A percentile compares a stretch with the other conserved stretches of the same genome.
Conservation (phyloP, 164 flowering plant species). For the Chloranthus sessilifolius region DNA sequence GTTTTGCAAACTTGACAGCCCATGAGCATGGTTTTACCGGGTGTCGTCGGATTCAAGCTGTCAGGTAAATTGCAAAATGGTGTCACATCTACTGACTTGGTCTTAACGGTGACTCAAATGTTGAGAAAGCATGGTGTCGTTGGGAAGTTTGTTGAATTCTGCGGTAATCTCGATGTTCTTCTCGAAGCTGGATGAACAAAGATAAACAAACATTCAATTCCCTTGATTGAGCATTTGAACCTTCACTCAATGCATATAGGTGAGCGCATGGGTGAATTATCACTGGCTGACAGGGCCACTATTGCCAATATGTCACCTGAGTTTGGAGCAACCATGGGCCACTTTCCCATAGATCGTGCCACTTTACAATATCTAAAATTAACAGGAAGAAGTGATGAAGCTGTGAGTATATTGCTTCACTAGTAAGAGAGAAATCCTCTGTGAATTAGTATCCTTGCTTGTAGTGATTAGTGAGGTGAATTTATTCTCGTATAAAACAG, state of each 20-base stretch:
- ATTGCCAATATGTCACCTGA: slow-evolving; percentile 89
- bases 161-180: slow-evolving; percentile 37
- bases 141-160: slow-evolving; percentile 89
- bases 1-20: slow-evolving; percentile 10
- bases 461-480: not conserved
- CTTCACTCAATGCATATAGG: slow-evolving; percentile 30
- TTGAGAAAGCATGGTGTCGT: slow-evolving; percentile 64
- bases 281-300: slow-evolving; percentile 83
- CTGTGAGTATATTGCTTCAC: slow-evolving; percentile 33
- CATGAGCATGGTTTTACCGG: slow-evolving; percentile 2
- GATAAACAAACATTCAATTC: not conserved
- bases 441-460: not conserved
- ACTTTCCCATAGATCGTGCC: slow-evolving; percentile 89
- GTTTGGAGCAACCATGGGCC: slow-evolving; percentile 94
- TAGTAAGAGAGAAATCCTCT: not conserved
- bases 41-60: slow-evolving; percentile 49
- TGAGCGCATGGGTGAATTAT: slow-evolving; percentile 70
- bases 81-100: slow-evolving; percentile 65
- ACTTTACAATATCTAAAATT: slow-evolving; percentile 73
- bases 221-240: slow-evolving; percentile 3
- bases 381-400: slow-evolving; percentile 86
- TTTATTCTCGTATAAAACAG: slow-evolving; percentile 20
- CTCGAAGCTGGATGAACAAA: not conserved
- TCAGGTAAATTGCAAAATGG: slow-evolving; percentile 47
- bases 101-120: slow-evolving; percentile 54